Conservation (phyloP, 352 stramenopile species). For the Phytophthora multivora region DNA sequence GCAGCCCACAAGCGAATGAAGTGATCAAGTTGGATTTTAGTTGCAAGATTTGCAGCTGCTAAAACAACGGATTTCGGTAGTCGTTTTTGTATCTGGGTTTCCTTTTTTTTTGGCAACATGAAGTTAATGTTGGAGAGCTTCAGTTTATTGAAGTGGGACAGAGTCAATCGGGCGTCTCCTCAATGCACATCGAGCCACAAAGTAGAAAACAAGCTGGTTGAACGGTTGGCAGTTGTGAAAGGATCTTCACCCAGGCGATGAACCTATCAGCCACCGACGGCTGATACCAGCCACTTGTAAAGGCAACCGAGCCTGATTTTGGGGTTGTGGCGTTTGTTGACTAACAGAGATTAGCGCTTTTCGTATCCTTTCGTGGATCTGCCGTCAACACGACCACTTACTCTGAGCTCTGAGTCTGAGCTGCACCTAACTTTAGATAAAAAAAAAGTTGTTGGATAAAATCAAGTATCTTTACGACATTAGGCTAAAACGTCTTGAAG, state of each 20-base stretch:
- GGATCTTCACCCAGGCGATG: not conserved
- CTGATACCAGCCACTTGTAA: not conserved
- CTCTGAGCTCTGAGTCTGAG: conserved; percentile 1
- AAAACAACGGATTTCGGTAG: not conserved
- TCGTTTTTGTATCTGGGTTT: not conserved
- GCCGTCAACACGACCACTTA: not conserved
- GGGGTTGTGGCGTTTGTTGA: not conserved
- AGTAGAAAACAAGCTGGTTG: not conserved
- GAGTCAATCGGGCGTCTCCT: not conserved
- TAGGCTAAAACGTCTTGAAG: not conserved
- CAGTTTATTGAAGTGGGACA: not conserved
- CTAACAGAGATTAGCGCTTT: conserved; percentile 2
- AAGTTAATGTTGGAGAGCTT: not conserved
- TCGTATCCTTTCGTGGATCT: conserved; percentile 1
- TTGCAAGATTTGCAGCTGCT: conserved; percentile 10
- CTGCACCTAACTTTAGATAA: too few relatives aligned
- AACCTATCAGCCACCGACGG: not conserved
- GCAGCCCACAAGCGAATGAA: not conserved
- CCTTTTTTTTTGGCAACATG: not conserved
- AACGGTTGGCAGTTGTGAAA: not conserved
- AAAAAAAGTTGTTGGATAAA: too few relatives aligned
- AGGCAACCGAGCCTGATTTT: conserved; percentile 1
- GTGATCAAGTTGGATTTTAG: conserved; percentile 6
- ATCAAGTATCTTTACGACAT: not conserved
- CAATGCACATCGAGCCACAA: not conserved